Evolutionary conservation across 768 basidiomycete species (phyloP), one percentile per base, ranked within the genome.

Genomic region (Mycena vulgaris): DNA sequence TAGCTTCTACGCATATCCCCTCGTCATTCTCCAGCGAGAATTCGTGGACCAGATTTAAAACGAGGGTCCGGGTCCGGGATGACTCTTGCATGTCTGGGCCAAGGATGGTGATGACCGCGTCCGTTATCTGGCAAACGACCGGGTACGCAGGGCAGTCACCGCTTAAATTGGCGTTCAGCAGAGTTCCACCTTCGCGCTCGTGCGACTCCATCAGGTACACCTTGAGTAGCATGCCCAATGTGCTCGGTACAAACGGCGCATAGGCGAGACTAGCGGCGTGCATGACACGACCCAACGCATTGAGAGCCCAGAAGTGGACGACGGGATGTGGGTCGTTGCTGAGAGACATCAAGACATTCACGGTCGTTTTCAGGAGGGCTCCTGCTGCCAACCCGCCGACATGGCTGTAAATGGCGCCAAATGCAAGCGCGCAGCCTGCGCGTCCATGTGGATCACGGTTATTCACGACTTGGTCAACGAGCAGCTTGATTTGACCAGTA

Each of bases 21-120:
- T 97, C 95, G 72, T 98, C 95, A 3, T 91, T 89, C 75, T 98
- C 97, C 45, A 89, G 81, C 4, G 91, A 90, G 76, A 98, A 95
- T 74, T 96, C 93, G 67, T 92, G 88, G 6, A 98, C 93, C 21
- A 99, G 87, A 75, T 93, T 91, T 42, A 97, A 88, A 14, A 97
- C 89, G 31, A 98, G 84, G 2, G 90, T 89, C n/a, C 95, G 84
- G 2, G 95, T 93, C 17, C 90, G 85, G 25, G 89, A 84, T 0
- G 94, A 94, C 72, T 99, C 98, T 75, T 96, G 93, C 59, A 99
- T 91, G 75, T 98, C 98, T 1, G 98, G 98, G 1, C 98, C 98
- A 51, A 98, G 88, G 17, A 98, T 93, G 19, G 93, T 95, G 72
- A 98, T 95, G 53, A 97, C 88, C 2, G 96, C 95, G 78, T 98